Conservation (phyloP, 169 alveolate species). For the Pseudocohnilembus persalinus region DNA sequence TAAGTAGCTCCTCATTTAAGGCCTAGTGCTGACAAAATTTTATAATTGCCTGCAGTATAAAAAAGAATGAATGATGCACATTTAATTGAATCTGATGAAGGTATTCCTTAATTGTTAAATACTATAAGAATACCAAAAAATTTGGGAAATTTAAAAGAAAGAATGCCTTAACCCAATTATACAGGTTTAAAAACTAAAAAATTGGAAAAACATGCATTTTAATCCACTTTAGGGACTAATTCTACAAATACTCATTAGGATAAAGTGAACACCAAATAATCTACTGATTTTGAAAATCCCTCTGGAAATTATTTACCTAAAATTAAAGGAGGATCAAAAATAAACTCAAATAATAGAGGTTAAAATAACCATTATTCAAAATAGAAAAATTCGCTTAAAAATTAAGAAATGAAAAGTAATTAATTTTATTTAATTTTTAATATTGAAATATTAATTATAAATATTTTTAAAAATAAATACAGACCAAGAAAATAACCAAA, state of each 20-base stretch:
- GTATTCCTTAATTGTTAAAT: conserved; percentile 49
- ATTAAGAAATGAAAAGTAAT: too few relatives aligned
- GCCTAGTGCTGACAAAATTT: conserved; percentile 43
- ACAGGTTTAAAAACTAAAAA: conserved; percentile 21
- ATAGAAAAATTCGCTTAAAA: too few relatives aligned
- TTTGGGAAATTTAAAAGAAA: conserved; percentile 56
- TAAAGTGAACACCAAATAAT: background rate
- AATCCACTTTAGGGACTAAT: conserved; percentile 28
- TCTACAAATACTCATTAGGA: conserved; percentile 15
- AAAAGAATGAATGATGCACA: conserved; percentile 19
- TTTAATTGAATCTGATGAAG: conserved; percentile 35
- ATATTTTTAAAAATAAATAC: too few relatives aligned
- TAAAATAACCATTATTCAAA: too few relatives aligned
- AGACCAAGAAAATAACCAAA: too few relatives aligned
- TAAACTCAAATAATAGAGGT: too few relatives aligned
- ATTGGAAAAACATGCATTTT: conserved; percentile 33
- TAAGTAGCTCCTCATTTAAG: conserved; percentile 66
- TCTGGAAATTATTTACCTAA: background rate
- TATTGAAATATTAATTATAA: too few relatives aligned
- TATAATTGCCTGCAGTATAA: conserved; percentile 6
- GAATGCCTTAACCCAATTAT: conserved; percentile 72
- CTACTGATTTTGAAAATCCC: conserved; percentile 6
- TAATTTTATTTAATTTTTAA: too few relatives aligned
- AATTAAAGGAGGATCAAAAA: conserved; percentile 12
- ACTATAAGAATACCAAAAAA: conserved; percentile 77